These are phyloP conservation scores for Suhomyces sp. DNA, from an alignment of 805 yeast species.

Conservation along the genomic window DNA sequence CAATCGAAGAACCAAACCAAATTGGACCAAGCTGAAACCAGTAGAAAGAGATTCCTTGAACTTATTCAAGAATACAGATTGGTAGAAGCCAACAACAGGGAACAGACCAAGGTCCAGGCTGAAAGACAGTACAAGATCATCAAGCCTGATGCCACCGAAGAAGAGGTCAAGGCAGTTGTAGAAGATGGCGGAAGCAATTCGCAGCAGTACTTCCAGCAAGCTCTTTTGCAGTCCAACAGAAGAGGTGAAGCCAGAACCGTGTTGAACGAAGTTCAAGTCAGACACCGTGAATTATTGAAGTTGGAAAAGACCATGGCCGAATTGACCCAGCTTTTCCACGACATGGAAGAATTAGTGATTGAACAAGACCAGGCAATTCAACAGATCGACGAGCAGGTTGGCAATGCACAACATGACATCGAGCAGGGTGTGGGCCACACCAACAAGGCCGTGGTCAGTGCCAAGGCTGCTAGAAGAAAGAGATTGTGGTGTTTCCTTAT, in stretches of 20 bases:
- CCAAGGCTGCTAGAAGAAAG: conserved; percentile 87
- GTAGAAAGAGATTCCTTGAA: conserved; percentile 79
- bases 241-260: conserved; percentile 95
- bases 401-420: conserved; percentile 81
- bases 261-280: conserved; percentile 88
- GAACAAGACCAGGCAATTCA: conserved; percentile 90
- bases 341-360: conserved; percentile 93
- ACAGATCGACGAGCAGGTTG: conserved; percentile 77
- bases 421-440: conserved; percentile 95
- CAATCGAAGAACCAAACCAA: conserved; percentile 65
- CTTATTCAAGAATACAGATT: conserved; percentile 83
- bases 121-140: conserved; percentile 90
- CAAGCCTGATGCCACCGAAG: conserved; percentile 79
- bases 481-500: conserved; percentile 81
- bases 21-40: conserved; percentile 85
- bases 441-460: conserved; percentile 81
- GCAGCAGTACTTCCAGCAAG: conserved; percentile 92
- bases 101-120: conserved; percentile 81
- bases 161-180: conserved; percentile 79
- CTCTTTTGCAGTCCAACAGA: conserved; percentile 79
- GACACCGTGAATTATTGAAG: conserved; percentile 92
- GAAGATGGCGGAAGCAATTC: conserved; percentile 71
- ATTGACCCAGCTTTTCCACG: conserved; percentile 89
- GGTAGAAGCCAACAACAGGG: conserved; percentile 82
- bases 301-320: conserved; percentile 95